Evolutionary conservation across 2,329 filamentous ascomycete genomes (phyloP), one percentile per base, ranked within the genome.

Genomic region (Penicillium psychrosexuale): DNA sequence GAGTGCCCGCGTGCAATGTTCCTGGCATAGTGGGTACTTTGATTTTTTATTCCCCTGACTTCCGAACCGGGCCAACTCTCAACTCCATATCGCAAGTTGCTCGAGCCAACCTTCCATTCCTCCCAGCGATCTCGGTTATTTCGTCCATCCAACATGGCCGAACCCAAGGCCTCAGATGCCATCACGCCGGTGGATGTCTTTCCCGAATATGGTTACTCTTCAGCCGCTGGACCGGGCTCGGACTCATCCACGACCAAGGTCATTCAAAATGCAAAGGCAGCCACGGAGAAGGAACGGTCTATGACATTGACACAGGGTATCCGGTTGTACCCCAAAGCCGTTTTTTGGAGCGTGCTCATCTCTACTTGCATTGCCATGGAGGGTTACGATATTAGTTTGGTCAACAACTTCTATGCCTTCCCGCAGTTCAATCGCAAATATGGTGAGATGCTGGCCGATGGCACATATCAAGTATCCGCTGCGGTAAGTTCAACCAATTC

Each of bases 331-430:
- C 91, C 90, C 55, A 93, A 95, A 77, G 91, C 91, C 22, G 86
- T 95, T 53, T 82, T 78, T 22, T 96, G 90, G 90, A 90, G 86
- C 64, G 67, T 96, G 47, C 78, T 95, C 56, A 92, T 96, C 72
- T 93, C 88, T n/a, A 93, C 90, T 0, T 92, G 89, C 70, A 94
- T 96, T 67, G 85, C 84, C 66, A 96, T 96, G 91, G 91, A 96
- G 73, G 91, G 90, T 33, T 95, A 92, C 76, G 90, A 96, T 69
- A 80, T 94, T 55, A 86, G 84, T 66, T 78, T 95, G 50, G 84
- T 94, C 65, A 90, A 87, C 77, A 92, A 92, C 73, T 91, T 94
- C 68, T 92, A 84, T 75, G 74, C 66, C 60, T 75, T 76, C 50
- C 63, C 66, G 0, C 66, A 70, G 47, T 77, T 77, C 61, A 75